Percentiles rank a stretch among this genome's conserved stretches.
Conservation (phyloP, 2,329 filamentous ascomycete genomes). For the Epichloe uncinata region DNA sequence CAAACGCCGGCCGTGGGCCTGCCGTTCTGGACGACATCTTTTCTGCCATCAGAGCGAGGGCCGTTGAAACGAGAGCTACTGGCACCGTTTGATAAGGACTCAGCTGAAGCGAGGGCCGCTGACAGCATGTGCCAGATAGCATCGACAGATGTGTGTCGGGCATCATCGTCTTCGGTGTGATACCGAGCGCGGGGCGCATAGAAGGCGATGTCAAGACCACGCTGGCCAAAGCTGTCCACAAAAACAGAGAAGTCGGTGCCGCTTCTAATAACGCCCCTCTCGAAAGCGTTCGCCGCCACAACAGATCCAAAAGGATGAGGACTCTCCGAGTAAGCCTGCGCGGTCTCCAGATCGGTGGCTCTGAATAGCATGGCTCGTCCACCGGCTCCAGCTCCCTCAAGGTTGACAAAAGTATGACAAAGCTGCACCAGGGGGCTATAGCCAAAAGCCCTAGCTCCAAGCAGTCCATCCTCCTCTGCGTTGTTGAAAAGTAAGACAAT, state of each 20-base stretch:
- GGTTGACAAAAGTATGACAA: conserved; percentile 79
- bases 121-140: conserved; percentile 94
- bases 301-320: conserved; percentile 74
- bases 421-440: conserved; percentile 76
- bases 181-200: conserved; percentile 76
- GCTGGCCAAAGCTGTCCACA: conserved; percentile 60
- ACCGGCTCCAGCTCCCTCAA: conserved; percentile 89
- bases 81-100: conserved; percentile 55
- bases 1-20: conserved; percentile 62
- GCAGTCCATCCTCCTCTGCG: conserved; percentile 84
- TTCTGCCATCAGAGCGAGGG: conserved; percentile 36
- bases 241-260: conserved; percentile 87
- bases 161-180: conserved; percentile 82
- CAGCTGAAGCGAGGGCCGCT: conserved; percentile 60
- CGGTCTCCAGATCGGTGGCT: conserved; percentile 76
- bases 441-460: conserved; percentile 75
- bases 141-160: conserved; percentile 56
- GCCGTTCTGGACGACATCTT: conserved; percentile 52
- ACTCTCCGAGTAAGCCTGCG: conserved; percentile 58
- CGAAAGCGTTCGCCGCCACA: conserved; percentile 72
- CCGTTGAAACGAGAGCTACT: conserved; percentile 50
- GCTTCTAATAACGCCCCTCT: conserved; percentile 63
- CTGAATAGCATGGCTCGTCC: conserved; percentile 80
- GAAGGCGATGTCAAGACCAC: conserved; percentile 86
- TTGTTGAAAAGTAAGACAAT: conserved; percentile 86